Evolutionary conservation across 495 filamentous ascomycete genomes (phyloP).

Genomic region (Hypoxylon fuscum): DNA sequence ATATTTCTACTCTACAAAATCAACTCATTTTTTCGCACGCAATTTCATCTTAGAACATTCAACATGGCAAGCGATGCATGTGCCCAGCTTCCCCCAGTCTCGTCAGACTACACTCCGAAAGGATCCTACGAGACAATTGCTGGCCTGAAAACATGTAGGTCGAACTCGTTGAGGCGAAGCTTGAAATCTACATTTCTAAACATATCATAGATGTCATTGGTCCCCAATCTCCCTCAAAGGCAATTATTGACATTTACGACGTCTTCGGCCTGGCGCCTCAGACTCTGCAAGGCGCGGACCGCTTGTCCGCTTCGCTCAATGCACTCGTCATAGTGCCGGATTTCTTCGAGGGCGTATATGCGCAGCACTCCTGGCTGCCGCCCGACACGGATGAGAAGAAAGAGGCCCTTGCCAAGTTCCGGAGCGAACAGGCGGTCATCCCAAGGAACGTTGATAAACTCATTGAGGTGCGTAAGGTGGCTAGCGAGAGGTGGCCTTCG

Average conservation of each 20-base stretch:
- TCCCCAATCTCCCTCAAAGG: slow-evolving; percentile 32
- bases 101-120: slow-evolving; percentile 40
- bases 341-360: slow-evolving; percentile 53
- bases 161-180: background rate
- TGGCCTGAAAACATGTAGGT: slow-evolving; percentile 46
- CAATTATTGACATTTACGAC: slow-evolving; percentile 46
- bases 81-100: slow-evolving; percentile 30
- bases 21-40: too few relatives aligned
- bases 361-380: slow-evolving; percentile 45
- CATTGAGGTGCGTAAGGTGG: slow-evolving; percentile 30
- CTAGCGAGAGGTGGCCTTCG: slow-evolving; percentile 43
- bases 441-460: slow-evolving; percentile 40
- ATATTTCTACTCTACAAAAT: too few relatives aligned
- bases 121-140: slow-evolving; percentile 39
- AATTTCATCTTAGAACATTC: too few relatives aligned
- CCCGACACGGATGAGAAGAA: slow-evolving; percentile 57
- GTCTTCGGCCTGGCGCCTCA: slow-evolving; percentile 44
- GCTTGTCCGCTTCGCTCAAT: background rate
- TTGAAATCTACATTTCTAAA: background rate
- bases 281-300: slow-evolving; percentile 45
- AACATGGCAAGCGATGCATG: slow-evolving; percentile 36
- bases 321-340: slow-evolving; percentile 58
- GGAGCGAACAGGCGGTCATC: slow-evolving; percentile 25
- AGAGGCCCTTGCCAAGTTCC: background rate
- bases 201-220: slow-evolving; percentile 39